Evolutionary conservation across 306 rosid genomes (phyloP), one percentile per base, ranked within the genome.

Genomic region (Cucumis sativus): DNA sequence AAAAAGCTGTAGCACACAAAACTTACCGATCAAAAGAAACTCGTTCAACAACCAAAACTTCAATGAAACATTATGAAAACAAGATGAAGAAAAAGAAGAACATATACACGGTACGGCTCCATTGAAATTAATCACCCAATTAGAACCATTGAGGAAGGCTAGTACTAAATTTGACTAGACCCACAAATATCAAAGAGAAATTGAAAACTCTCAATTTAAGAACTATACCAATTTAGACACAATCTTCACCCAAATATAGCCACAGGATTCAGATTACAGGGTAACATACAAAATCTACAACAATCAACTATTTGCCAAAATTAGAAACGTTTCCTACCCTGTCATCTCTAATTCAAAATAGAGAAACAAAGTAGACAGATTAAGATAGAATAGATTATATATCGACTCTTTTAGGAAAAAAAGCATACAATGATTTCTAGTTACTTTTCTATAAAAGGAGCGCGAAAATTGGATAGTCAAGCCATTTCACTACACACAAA

Each of bases 131-230:
- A 45, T 20, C 58, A 23, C 40, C 40, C 39, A 69, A 69, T 69
- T 69, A 70, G 58, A 70, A 47, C 75, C 75, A 70, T 70, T 25
- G 40, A 47, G 8, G 40, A 70, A 45, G 17, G 40, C 1, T 47
- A 47, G 75, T 51, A 70, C 75, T 70, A 70, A 70, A 70, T 70
- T 70, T 70, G 75, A 70, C 75, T 70, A 47, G 13, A 47, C 40
- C 58, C 75, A 6, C 20, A 70, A 21, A 45, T 12, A 70, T 70
- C 75, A 23, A 17, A 70, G 40, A 18, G 8, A 14, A 45, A 69
- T 6, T 2, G 25, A 12, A 70, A 70, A 45, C 23, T 70, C 75
- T 47, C 75, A 47, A 70, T 45, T 70, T 70, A 70, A 70, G 75
- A 70, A 47, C 75, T 7, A 70, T 23, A 43, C 75, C n/a, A 70